Base-by-base conservation (phyloP, 2,329 filamentous ascomycete genomes). In the Geosmithia flava region DNA sequence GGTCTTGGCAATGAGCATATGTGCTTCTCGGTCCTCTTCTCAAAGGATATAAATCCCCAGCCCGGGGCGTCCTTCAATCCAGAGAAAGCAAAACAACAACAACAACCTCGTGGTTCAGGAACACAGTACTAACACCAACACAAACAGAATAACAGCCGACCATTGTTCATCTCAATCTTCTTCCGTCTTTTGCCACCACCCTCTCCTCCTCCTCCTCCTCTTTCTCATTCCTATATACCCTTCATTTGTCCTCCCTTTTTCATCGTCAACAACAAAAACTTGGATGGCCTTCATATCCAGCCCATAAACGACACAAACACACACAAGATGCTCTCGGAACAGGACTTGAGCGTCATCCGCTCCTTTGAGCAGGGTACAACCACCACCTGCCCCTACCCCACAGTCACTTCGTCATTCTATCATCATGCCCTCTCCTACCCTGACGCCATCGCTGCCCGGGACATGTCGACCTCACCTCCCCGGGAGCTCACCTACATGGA, bases 401-500 rank as follows among this genome's bases (percentile, higher is more conserved):
- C 66, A 7, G 55, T 63, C 45, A 68, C 65, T 17, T 54, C 63
- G 11, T 62, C 66, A 17, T 66, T 68, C 52, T 63, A 65, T 29
- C 61, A 66, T 41, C 56, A 64, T 53, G 69, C 64, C 10, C 56
- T 60, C 43, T 51, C 52, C 13, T 58, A 60, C 29, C 69, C 70
- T 17, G 55, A 65, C 20, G 56, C 54, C 45, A 57, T 61, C 29
- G 71, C 71, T 15, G 59, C 70, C 19, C 62, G 65, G 49, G 58
- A 66, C 53, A 51, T 66, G 37, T 60, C 64, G 8, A 53, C 50
- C n/a, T 50, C 51, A 10, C 48, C 52, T 10, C 50, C 53, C 3
- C 58, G 54, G 17, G 59, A 63, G 46, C 56, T 74, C 47, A 71
- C 70, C 5, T 76, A 76, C 54, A 53, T 54, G 3, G 63, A 71